Percentiles rank a stretch among this genome's conserved stretches.
Conservation (phyloP, 352 stramenopile species). For the Phytopythium ostracodes region DNA sequence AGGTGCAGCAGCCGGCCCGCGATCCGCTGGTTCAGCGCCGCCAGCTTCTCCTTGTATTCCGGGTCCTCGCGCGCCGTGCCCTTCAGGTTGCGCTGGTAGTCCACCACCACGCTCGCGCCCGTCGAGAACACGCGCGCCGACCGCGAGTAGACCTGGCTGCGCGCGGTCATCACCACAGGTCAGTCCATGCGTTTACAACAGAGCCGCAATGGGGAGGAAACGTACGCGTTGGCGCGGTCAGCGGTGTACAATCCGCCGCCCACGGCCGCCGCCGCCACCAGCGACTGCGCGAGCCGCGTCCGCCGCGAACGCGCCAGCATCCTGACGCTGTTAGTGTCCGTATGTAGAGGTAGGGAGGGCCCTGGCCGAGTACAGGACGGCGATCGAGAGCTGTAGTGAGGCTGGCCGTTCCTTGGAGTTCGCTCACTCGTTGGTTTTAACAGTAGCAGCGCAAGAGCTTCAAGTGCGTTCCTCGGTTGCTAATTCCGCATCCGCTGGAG, state of each 20-base stretch:
- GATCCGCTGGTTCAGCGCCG: slow-evolving; percentile 68
- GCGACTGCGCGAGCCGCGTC: slow-evolving; percentile 4
- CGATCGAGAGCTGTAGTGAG: neutral
- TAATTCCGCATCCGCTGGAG: neutral
- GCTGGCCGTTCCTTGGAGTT: neutral
- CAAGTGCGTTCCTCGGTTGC: too few relatives aligned
- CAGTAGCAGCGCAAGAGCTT: neutral
- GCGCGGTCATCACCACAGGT: neutral
- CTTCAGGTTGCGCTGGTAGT: slow-evolving; percentile 53
- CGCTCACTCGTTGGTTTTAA: too few relatives aligned
- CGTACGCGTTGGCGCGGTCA: slow-evolving; percentile 51
- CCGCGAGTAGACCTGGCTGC: slow-evolving; percentile 56
- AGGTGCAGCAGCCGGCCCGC: slow-evolving; percentile 88
- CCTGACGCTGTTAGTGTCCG: neutral
- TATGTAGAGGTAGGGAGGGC: neutral
- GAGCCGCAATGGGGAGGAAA: neutral
- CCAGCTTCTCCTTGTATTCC: slow-evolving; percentile 59
- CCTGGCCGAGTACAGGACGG: too few relatives aligned
- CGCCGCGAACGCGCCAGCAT: neutral
- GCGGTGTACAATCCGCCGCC: slow-evolving; percentile 28
- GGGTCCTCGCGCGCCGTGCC: slow-evolving; percentile 30
- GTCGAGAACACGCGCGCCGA: slow-evolving; percentile 54
- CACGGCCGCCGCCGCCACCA: slow-evolving; percentile 22
- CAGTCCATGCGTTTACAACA: neutral
- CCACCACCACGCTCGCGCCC: slow-evolving; percentile 38